These are phyloP conservation scores for Anthracocystis panici-leucophaei DNA, from an alignment of 1,284 basidiomycete species.

Conservation along the genomic window DNA sequence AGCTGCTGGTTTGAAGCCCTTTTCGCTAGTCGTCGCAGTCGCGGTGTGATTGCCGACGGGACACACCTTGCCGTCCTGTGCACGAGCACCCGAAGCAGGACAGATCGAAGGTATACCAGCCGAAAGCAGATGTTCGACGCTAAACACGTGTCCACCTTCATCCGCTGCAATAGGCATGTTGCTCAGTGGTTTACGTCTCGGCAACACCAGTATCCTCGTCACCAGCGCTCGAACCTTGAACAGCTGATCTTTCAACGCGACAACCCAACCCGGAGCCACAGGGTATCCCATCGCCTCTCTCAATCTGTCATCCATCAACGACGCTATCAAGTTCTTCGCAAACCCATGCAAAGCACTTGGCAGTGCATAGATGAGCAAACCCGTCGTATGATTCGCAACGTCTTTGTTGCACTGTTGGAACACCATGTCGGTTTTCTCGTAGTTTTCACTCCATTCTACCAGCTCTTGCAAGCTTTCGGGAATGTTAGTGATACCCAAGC, in stretches of 20 bases:
- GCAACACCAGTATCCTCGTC: constrained; percentile 18
- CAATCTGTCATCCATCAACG: constrained; percentile 43
- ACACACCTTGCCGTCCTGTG: constrained; percentile 36
- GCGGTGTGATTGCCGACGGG: constrained; percentile 41
- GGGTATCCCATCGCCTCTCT: constrained; percentile 36
- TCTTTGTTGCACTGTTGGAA: constrained; percentile 35
- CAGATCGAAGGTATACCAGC: constrained; percentile 38
- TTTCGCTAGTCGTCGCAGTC: not conserved
- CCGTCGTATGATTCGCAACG: constrained; percentile 46
- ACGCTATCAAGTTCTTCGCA: constrained; percentile 25
- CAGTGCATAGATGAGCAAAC: constrained; percentile 34
- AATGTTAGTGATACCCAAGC: constrained; percentile 47
- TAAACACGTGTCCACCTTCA: constrained; percentile 29
- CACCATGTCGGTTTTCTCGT: constrained; percentile 42
- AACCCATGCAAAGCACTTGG: constrained; percentile 27
- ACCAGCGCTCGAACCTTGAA: constrained; percentile 17
- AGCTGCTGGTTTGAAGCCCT: constrained; percentile 19
- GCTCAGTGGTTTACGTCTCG: constrained; percentile 23
- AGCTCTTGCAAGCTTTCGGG: constrained; percentile 34
- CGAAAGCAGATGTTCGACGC: constrained; percentile 28
- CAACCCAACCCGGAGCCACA: constrained; percentile 19
- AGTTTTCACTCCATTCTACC: constrained; percentile 32
- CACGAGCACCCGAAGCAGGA: constrained; percentile 42
- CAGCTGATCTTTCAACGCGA: constrained; percentile 22
- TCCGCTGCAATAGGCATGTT: constrained; percentile 29